phyloP scores from a whole-genome alignment of 2,329 filamentous ascomycete species.

The Nothophoma quercina region DNA sequence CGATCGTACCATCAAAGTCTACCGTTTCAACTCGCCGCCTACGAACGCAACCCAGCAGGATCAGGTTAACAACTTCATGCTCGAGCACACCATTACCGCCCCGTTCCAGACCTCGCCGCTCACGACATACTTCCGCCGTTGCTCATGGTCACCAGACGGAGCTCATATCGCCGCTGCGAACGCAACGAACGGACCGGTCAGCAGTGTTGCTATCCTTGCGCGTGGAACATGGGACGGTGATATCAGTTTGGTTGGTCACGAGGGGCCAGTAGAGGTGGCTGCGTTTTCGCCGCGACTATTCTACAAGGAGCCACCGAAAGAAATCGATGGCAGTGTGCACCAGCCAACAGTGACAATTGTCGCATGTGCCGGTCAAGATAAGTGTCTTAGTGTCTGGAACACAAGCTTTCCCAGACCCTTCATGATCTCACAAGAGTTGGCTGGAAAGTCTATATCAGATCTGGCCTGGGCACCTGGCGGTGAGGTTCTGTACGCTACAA shows the following conservation, averaged over 20 bases:
- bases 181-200: conserved; percentile 95
- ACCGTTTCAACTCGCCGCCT: conserved; percentile 85
- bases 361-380: conserved; percentile 95
- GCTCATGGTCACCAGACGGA: conserved; percentile 97
- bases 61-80: conserved; percentile 93
- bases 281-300: conserved; percentile 95
- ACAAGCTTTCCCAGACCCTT: conserved; percentile 92
- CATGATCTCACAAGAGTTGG: conserved; percentile 86
- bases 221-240: conserved; percentile 93
- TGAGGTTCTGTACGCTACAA: conserved; percentile 82
- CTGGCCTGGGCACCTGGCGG: conserved; percentile 94
- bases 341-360: conserved; percentile 82
- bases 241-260: conserved; percentile 96
- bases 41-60: conserved; percentile 94
- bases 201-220: conserved; percentile 94
- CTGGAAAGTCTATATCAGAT: conserved; percentile 91
- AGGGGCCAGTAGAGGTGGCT: conserved; percentile 96
- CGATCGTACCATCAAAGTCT: conserved; percentile 95
- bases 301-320: conserved; percentile 69
- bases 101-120: conserved; percentile 92
- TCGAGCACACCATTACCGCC: conserved; percentile 87
- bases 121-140: conserved; percentile 95
- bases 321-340: conserved; percentile 56
- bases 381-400: conserved; percentile 96
- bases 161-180: conserved; percentile 97